phyloP scores from a whole-genome alignment of 306 rosid genomes.

The Biancaea sappan region DNA sequence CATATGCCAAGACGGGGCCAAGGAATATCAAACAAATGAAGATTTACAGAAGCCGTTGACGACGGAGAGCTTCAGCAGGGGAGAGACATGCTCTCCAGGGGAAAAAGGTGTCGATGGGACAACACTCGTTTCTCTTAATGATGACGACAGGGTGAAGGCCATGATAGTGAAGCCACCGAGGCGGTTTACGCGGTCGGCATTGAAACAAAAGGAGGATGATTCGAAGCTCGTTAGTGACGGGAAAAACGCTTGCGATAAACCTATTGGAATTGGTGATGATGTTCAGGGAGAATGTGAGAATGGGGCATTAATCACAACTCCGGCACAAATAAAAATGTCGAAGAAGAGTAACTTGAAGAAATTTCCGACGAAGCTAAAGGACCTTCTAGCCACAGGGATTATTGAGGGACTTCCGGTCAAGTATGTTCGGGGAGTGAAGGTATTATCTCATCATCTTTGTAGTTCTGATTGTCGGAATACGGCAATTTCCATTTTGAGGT shows the following conservation, averaged over 20 bases:
- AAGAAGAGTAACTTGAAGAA: conserved; percentile 44
- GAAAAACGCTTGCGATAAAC: conserved; percentile 11
- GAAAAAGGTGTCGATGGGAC: neutral
- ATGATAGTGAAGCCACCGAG: conserved; percentile 40
- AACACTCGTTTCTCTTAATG: neutral
- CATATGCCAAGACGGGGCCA: neutral
- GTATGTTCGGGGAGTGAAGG: conserved; percentile 74
- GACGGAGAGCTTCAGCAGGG: neutral
- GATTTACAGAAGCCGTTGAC: neutral
- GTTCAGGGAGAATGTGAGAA: conserved; percentile 13
- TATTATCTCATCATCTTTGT: conserved; percentile 23
- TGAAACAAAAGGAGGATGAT: conserved; percentile 50
- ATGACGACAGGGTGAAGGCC: conserved; percentile 4
- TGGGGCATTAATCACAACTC: conserved; percentile 5
- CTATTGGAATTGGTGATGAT: conserved; percentile 17
- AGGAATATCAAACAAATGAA: neutral
- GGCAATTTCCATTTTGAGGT: neutral
- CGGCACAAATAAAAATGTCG: conserved; percentile 25
- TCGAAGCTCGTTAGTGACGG: neutral
- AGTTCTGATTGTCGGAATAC: neutral
- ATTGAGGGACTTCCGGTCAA: conserved; percentile 76
- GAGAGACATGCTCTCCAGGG: neutral
- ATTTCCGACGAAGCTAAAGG: conserved; percentile 73
- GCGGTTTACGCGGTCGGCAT: conserved; percentile 67
- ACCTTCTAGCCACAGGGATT: conserved; percentile 79